Evolutionary conservation across 768 basidiomycete genomes (phyloP).

Genomic region (Phallus indusiatus): DNA sequence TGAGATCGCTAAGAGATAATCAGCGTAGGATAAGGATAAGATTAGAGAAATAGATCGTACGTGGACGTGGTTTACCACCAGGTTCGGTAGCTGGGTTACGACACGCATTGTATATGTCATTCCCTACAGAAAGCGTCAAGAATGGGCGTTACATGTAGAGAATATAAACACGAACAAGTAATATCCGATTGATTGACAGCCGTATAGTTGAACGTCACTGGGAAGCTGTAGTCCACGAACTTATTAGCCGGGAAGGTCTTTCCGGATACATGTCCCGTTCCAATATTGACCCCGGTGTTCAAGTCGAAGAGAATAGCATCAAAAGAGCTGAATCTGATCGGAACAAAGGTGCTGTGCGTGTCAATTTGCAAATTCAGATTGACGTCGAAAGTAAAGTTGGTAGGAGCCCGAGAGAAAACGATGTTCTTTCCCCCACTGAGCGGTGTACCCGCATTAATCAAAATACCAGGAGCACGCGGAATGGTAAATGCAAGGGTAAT

Average conservation of each 20-base stretch:
- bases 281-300: slow-evolving; percentile 55
- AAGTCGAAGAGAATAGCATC: slow-evolving; percentile 64
- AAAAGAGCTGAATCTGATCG: slow-evolving; percentile 61
- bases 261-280: slow-evolving; percentile 49
- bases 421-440: slow-evolving; percentile 29
- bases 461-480: slow-evolving; percentile 71
- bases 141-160: slow-evolving; percentile 6
- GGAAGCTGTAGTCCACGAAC: slow-evolving; percentile 57
- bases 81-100: slow-evolving; percentile 42
- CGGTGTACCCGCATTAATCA: slow-evolving; percentile 49
- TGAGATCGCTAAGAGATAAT: slow-evolving; percentile 33
- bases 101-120: slow-evolving; percentile 71
- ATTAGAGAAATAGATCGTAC: slow-evolving; percentile 32
- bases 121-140: slow-evolving; percentile 36
- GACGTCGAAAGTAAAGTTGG: slow-evolving; percentile 87
- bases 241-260: slow-evolving; percentile 56
- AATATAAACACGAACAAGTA: slow-evolving; percentile 50
- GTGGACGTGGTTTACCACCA: slow-evolving; percentile 41
- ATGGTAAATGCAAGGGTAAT: slow-evolving; percentile 70
- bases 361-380: slow-evolving; percentile 67
- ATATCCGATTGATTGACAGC: slow-evolving; percentile 72
- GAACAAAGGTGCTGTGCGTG: slow-evolving; percentile 66
- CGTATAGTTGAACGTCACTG: slow-evolving; percentile 76
- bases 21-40: background rate
- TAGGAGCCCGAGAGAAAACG: slow-evolving; percentile 64